Evolutionary conservation across 148 eudicot species (phyloP).

Genomic region (Selenicereus undatus): DNA sequence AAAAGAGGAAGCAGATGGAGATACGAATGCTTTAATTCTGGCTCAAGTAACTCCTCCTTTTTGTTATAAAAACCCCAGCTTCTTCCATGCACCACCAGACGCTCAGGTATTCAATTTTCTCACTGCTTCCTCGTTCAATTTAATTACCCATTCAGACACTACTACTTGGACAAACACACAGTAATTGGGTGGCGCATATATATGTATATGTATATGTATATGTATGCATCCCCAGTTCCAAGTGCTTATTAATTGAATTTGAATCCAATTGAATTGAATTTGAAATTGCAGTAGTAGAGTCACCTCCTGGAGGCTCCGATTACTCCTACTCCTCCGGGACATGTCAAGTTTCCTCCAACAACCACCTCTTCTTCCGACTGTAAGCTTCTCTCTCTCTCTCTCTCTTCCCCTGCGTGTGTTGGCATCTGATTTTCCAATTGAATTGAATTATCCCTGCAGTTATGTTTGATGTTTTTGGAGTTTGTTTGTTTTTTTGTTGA

Average conservation of each 20-base stretch:
- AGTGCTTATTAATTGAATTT: too few relatives aligned
- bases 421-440: too few relatives aligned
- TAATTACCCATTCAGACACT: too few relatives aligned
- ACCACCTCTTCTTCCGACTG: not conserved
- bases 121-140: too few relatives aligned
- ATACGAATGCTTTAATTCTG: slow-evolving; percentile 30
- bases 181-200: too few relatives aligned
- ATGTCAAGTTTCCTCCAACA: not conserved
- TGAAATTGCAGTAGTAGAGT: not conserved
- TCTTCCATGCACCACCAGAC: not conserved
- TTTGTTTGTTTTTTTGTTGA: too few relatives aligned
- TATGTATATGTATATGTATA: too few relatives aligned
- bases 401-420: not conserved
- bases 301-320: not conserved
- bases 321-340: not conserved
- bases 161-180: too few relatives aligned
- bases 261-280: not conserved
- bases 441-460: too few relatives aligned
- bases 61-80: not conserved
- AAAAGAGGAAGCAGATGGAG: not conserved
- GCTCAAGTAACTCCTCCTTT: slow-evolving; percentile 14
- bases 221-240: too few relatives aligned
- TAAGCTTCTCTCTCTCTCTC: not conserved
- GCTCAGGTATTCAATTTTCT: not conserved
- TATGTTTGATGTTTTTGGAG: too few relatives aligned